A percentile compares a stretch with the other conserved stretches of the same genome.
phyloP scores from a whole-genome alignment of 768 basidiomycete genomes.

The Tephrocybe sp. region DNA sequence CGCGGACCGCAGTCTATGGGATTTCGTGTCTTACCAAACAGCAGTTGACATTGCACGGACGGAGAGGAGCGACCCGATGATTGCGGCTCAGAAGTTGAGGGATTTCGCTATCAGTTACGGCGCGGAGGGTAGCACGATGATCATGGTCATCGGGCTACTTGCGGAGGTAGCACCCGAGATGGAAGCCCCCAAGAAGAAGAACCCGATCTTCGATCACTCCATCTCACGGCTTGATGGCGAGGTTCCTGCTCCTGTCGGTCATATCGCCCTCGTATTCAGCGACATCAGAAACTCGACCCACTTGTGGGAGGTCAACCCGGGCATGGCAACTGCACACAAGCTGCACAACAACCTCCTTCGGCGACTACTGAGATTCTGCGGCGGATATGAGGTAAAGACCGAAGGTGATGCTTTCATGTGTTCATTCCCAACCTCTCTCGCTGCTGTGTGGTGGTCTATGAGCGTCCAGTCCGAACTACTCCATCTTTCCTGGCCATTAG shows the following conservation, averaged over 20 bases:
- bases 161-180: conserved; percentile 72
- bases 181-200: conserved; percentile 41
- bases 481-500: conserved; percentile 85
- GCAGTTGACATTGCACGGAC: conserved; percentile 93
- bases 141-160: conserved; percentile 93
- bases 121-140: conserved; percentile 91
- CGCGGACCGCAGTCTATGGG: conserved; percentile 92
- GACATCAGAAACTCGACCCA: conserved; percentile 97
- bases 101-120: conserved; percentile 98
- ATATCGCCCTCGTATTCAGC: conserved; percentile 93
- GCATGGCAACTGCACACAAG: conserved; percentile 93
- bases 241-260: conserved; percentile 82
- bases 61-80: conserved; percentile 58
- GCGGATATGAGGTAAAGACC: conserved; percentile 98
- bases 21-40: conserved; percentile 90
- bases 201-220: conserved; percentile 55
- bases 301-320: conserved; percentile 93
- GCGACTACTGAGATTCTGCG: conserved; percentile 82
- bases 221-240: conserved; percentile 71
- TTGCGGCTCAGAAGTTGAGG: conserved; percentile 94
- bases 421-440: conserved; percentile 86
- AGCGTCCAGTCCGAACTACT: conserved; percentile 84
- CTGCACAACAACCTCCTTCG: conserved; percentile 88
- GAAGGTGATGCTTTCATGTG: conserved; percentile 99
- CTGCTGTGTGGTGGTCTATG: conserved; percentile 89